phyloP scores from a whole-genome alignment of 768 basidiomycete genomes.

The Pulveroboletus sp. region DNA sequence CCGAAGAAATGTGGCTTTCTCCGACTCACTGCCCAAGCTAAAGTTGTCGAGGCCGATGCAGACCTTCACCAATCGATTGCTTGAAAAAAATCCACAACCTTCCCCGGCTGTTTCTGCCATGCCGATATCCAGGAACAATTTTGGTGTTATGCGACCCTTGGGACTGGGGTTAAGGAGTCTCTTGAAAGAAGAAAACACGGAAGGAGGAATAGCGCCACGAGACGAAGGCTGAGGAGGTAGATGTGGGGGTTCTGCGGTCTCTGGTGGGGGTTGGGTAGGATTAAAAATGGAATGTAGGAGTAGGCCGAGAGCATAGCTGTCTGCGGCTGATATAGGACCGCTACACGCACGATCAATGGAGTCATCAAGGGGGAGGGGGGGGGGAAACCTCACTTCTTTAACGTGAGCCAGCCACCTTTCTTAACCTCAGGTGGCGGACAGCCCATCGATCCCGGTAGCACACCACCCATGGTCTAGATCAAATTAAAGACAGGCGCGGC shows the following conservation, averaged over 20 bases:
- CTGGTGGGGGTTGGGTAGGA: slow-evolving; percentile 65
- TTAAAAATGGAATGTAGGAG: slow-evolving; percentile 88
- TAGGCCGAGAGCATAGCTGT: slow-evolving; percentile 85
- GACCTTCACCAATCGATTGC: slow-evolving; percentile 79
- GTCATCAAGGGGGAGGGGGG: too few species aligned
- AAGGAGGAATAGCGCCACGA: slow-evolving; percentile 68
- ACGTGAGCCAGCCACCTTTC: slow-evolving; percentile 74
- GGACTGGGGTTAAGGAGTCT: slow-evolving; percentile 87
- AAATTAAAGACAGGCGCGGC: slow-evolving; percentile 12
- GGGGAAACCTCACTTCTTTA: slow-evolving; percentile 85
- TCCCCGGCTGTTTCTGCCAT: slow-evolving; percentile 59
- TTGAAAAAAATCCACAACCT: slow-evolving; percentile 71
- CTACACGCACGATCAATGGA: slow-evolving; percentile 24
- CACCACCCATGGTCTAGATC: slow-evolving; percentile 58
- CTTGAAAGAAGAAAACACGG: slow-evolving; percentile 79
- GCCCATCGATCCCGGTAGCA: slow-evolving; percentile 54
- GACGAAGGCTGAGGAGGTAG: slow-evolving; percentile 73
- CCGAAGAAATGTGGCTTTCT: slow-evolving; percentile 72
- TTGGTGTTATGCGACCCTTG: slow-evolving; percentile 69
- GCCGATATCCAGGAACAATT: slow-evolving; percentile 75
- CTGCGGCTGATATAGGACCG: slow-evolving; percentile 57
- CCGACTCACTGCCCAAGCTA: slow-evolving; percentile 70
- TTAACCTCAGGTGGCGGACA: slow-evolving; percentile 83
- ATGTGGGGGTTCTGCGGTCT: slow-evolving; percentile 66
- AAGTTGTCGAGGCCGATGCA: slow-evolving; percentile 86